phyloP scores from a whole-genome alignment of 1,284 basidiomycete genomes.

The Veloporphyrellus conicus region DNA sequence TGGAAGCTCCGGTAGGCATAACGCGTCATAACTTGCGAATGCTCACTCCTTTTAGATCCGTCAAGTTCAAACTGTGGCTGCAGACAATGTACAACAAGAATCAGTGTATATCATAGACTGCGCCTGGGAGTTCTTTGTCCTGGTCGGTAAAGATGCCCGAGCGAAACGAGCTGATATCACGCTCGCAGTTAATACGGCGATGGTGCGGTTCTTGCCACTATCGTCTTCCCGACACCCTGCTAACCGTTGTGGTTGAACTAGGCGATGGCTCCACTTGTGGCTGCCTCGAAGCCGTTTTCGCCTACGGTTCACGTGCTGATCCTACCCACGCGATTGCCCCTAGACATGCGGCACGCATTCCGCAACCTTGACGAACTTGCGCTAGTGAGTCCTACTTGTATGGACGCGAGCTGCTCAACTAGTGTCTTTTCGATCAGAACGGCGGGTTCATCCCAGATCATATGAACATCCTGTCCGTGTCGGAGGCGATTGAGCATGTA shows the following conservation, averaged over 20 bases:
- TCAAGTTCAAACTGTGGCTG: slow-evolving; percentile 29
- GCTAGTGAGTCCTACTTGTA: slow-evolving; percentile 42
- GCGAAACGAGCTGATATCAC: slow-evolving; percentile 55
- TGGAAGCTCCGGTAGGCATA: slow-evolving; percentile 37
- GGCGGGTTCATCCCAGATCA: slow-evolving; percentile 59
- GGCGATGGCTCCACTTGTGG: slow-evolving; percentile 51
- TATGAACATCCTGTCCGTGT: slow-evolving; percentile 67
- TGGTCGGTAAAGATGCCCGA: slow-evolving; percentile 66
- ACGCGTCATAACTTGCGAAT: not conserved
- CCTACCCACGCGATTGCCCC: slow-evolving; percentile 65
- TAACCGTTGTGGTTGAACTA: slow-evolving; percentile 27
- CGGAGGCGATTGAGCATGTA: slow-evolving; percentile 58
- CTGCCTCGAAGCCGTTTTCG: slow-evolving; percentile 54
- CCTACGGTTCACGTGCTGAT: slow-evolving; percentile 70
- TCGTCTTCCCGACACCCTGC: not conserved
- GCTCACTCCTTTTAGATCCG: slow-evolving; percentile 25
- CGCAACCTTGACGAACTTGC: slow-evolving; percentile 60
- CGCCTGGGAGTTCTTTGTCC: slow-evolving; percentile 69
- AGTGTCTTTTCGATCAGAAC: slow-evolving; percentile 47
- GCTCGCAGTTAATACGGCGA: slow-evolving; percentile 53
- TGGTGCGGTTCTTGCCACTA: slow-evolving; percentile 35
- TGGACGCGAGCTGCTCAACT: not conserved
- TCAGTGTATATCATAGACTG: slow-evolving; percentile 67
- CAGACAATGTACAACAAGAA: slow-evolving; percentile 25
- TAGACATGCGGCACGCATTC: slow-evolving; percentile 61